Evolutionary conservation across 169 alveolate genomes (phyloP), one percentile per base, ranked within the genome.

Genomic region (Cryptosporidium sp.): DNA sequence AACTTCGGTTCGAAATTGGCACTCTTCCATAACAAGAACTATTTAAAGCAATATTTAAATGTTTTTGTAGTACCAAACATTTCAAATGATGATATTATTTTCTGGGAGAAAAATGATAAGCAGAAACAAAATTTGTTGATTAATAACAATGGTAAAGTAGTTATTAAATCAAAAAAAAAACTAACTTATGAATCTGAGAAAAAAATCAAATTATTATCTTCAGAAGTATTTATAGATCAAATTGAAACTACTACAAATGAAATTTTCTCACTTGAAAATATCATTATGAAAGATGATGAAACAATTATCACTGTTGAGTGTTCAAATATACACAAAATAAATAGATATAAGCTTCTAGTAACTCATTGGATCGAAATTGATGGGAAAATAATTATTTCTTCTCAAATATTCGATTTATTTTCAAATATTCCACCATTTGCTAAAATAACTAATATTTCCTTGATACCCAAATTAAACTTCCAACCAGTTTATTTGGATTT

Each of bases 61-160:
- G 29, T 80, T 41, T 62, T 65, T 80, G 75, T 67, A 26, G 62
- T 62, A 62, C 89, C 89, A 1, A 41, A 62, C 26, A 41, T 80
- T 14, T 23, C 37, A 23, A 21, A 29, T 12, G 33, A 37, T 21
- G 43, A 59, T 62, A 6, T 1, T 43, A 55, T 80, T 23, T 59
- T 31, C 5, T 61, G 74, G 71, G 80, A 80, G 45, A 18, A 51
- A 31, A 26, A 33, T 39, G 84, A 48, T 16, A 48, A 21, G 14
- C 67, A 51, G 21, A 29, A 55, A 31, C 43, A 59, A 33, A 51
- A 52, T 48, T 18, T 5, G 33, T 45, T 61, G 31, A 26, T 16
- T 37, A 23, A 73, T 37, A 50, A 26, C 31, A 41, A 23, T 73
- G 71, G 71, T 33, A 73, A 73, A 73, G 9, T 59, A 73, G 23